These are phyloP conservation scores for Raddia guianensis DNA, from an alignment of 176 grass and related monocot genomes.

Conservation along the genomic window DNA sequence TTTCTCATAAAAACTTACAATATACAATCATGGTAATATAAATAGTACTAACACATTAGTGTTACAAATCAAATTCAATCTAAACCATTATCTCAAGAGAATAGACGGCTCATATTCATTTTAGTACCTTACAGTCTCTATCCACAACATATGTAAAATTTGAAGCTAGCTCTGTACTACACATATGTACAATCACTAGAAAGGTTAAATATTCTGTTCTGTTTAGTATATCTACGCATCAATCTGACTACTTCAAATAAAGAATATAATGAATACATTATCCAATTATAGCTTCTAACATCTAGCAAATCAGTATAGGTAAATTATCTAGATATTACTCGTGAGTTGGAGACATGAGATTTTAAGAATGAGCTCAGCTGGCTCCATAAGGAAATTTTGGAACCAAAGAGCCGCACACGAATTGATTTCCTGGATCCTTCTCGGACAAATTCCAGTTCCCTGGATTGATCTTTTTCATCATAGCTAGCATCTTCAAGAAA, in stretches of 20 bases:
- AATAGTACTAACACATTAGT: too few species aligned
- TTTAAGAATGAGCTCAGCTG: slow-evolving; percentile 65
- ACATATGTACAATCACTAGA: slow-evolving; percentile 47
- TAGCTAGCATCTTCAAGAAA: slow-evolving; percentile 75
- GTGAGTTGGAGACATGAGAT: slow-evolving; percentile 41
- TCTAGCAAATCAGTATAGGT: neutral
- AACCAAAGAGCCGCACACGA: slow-evolving; percentile 69
- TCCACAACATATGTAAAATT: neutral
- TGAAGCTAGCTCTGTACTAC: slow-evolving; percentile 20
- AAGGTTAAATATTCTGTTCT: slow-evolving; percentile 13
- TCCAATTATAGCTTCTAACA: slow-evolving; percentile 31
- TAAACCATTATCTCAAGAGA: too few species aligned
- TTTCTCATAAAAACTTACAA: too few species aligned
- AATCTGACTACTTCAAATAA: slow-evolving; percentile 37
- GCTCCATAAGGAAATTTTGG: slow-evolving; percentile 66
- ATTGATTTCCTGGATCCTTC: slow-evolving; percentile 79
- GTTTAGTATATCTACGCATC: slow-evolving; percentile 23
- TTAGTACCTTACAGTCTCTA: neutral
- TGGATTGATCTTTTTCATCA: slow-evolving; percentile 47
- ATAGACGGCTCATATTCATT: too few species aligned
- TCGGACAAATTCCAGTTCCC: slow-evolving; percentile 79
- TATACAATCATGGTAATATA: too few species aligned
- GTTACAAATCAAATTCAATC: too few species aligned
- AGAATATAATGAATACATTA: slow-evolving; percentile 54
- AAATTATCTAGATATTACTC: slow-evolving; percentile 53